Evolutionary conservation across 2,329 filamentous ascomycete species (phyloP).

Genomic region (Hymenoscyphus fraxineus): DNA sequence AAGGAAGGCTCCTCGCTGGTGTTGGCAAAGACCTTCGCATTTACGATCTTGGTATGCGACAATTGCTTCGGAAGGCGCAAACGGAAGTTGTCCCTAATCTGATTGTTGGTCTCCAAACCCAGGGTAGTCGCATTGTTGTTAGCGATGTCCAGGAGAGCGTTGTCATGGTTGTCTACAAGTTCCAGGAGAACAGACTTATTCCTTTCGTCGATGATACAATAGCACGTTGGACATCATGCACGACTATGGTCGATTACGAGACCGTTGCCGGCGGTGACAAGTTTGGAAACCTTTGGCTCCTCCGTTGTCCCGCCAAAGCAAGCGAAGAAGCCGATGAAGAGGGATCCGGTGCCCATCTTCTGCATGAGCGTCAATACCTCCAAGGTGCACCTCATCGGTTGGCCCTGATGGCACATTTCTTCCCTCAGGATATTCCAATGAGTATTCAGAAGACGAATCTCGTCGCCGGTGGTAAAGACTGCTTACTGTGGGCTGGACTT

Average conservation of each 20-base stretch:
- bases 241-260: slow-evolving; percentile 96
- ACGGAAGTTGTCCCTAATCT: slow-evolving; percentile 72
- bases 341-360: slow-evolving; percentile 82
- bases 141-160: slow-evolving; percentile 91
- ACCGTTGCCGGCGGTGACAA: slow-evolving; percentile 93
- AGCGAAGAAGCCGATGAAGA: slow-evolving; percentile 91
- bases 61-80: slow-evolving; percentile 88
- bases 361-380: slow-evolving; percentile 85
- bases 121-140: slow-evolving; percentile 86
- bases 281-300: slow-evolving; percentile 93
- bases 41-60: slow-evolving; percentile 90
- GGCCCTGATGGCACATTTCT: slow-evolving; percentile 83
- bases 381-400: slow-evolving; percentile 84
- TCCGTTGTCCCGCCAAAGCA: slow-evolving; percentile 80
- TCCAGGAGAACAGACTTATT: slow-evolving; percentile 84
- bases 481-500: slow-evolving; percentile 88
- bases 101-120: slow-evolving; percentile 85
- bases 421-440: slow-evolving; percentile 86
- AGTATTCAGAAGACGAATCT: slow-evolving; percentile 85
- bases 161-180: slow-evolving; percentile 91
- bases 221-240: slow-evolving; percentile 84
- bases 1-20: slow-evolving; percentile 83
- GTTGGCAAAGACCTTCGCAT: slow-evolving; percentile 78
- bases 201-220: slow-evolving; percentile 90
- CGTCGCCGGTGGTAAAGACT: slow-evolving; percentile 85